phyloP scores from a whole-genome alignment of 139 green algal genomes.

The Penium margaritaceum region DNA sequence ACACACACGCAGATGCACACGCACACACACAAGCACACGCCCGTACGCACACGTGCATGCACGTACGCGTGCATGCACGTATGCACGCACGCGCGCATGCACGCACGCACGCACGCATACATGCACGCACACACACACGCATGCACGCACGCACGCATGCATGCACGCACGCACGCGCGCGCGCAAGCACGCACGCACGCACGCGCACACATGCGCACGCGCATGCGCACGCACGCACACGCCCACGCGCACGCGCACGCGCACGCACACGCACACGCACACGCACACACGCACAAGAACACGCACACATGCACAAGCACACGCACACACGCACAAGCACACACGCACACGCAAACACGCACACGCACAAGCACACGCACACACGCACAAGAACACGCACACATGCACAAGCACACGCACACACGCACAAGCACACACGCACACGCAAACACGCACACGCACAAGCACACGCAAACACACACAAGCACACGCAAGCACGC shows the following conservation, averaged over 20 bases:
- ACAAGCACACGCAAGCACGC: neutral
- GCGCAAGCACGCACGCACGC: neutral
- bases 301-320: neutral
- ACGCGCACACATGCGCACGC: neutral
- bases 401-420: neutral
- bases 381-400: no score
- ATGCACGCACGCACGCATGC: neutral
- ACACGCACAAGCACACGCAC: neutral
- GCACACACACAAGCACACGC: no score
- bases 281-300: neutral
- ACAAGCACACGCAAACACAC: neutral
- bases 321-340: no score
- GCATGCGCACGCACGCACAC: neutral
- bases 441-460: neutral
- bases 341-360: constrained; percentile 13
- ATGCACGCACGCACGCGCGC: neutral
- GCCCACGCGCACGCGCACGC: neutral
- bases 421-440: neutral
- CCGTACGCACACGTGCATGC: no score
- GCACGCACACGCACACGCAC: no score
- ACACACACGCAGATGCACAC: no score
- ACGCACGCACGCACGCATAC: no score
- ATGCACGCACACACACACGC: neutral
- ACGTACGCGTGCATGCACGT: no score
- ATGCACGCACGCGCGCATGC: no score